Evolutionary conservation across 306 rosid genomes (phyloP).

Genomic region (Rosa rugosa): DNA sequence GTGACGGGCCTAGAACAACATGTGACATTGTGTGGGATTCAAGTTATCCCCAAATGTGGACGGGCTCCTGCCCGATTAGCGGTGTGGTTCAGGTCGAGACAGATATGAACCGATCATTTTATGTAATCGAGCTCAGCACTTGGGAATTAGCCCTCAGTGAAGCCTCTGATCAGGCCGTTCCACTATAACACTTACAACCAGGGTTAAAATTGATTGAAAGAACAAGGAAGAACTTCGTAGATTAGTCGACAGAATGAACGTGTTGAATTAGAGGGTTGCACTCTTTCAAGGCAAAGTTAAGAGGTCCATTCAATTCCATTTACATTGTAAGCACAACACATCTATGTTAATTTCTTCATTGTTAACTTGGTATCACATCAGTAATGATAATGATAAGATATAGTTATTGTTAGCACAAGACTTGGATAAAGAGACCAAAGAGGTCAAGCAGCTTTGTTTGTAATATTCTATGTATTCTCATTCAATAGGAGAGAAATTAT

Average conservation of each 20-base stretch:
- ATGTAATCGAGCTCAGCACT: neutral
- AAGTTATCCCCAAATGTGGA: neutral
- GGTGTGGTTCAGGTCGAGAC: neutral
- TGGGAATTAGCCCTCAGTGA: neutral
- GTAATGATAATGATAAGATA: neutral
- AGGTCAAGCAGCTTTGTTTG: neutral
- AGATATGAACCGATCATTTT: neutral
- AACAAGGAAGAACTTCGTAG: neutral
- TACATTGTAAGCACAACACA: neutral
- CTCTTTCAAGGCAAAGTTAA: neutral
- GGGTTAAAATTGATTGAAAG: too few relatives aligned
- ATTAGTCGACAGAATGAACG: neutral
- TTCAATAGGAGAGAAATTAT: constrained; percentile 4
- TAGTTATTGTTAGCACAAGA: neutral
- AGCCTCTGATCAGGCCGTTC: neutral
- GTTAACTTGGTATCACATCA: neutral
- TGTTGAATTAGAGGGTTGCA: neutral
- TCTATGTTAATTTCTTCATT: neutral
- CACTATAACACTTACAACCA: neutral
- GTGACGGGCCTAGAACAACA: neutral
- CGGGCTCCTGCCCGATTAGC: neutral
- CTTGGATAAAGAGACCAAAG: neutral
- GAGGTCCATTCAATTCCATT: neutral
- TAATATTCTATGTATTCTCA: neutral
- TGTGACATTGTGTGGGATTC: neutral